Percentiles rank a stretch among this genome's conserved stretches.
phyloP scores from a whole-genome alignment of 2,329 filamentous ascomycete species.

The Chaetomiaceae sp. region DNA sequence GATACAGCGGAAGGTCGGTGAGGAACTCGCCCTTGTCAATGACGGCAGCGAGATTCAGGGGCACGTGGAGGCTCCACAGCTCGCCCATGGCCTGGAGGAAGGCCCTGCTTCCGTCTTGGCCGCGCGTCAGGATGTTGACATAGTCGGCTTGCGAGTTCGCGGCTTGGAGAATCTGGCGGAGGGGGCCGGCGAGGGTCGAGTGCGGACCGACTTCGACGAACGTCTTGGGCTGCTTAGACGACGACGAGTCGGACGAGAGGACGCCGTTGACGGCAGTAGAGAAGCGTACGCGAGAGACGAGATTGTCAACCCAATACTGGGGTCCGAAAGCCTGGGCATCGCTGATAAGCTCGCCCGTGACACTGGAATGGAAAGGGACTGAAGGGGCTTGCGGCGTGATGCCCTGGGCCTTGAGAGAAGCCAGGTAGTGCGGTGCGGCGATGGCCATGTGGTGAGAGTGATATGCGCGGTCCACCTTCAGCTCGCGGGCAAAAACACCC shows the following conservation, averaged over 20 bases:
- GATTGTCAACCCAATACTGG: constrained; percentile 33
- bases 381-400: background rate
- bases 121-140: background rate
- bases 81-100: constrained; percentile 4
- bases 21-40: constrained; percentile 10
- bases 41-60: too few species aligned
- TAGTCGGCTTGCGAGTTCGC: background rate
- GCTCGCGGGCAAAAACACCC: background rate
- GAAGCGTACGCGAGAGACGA: constrained; percentile 33
- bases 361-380: constrained; percentile 10
- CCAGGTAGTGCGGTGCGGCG: constrained; percentile 6
- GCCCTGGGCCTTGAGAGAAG: too few species aligned
- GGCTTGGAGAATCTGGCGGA: constrained; percentile 29
- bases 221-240: constrained; percentile 5
- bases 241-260: background rate
- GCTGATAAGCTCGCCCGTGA: constrained; percentile 1
- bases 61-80: too few species aligned
- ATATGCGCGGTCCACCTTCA: constrained; percentile 35
- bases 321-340: constrained; percentile 1
- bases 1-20: constrained; percentile 32
- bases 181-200: constrained; percentile 37
- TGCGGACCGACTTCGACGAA: constrained; percentile 34
- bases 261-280: constrained; percentile 22
- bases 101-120: background rate
- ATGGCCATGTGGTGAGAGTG: constrained; percentile 17